Evolutionary conservation across 495 filamentous ascomycete species (phyloP).

Genomic region (Bacidia rubella): DNA sequence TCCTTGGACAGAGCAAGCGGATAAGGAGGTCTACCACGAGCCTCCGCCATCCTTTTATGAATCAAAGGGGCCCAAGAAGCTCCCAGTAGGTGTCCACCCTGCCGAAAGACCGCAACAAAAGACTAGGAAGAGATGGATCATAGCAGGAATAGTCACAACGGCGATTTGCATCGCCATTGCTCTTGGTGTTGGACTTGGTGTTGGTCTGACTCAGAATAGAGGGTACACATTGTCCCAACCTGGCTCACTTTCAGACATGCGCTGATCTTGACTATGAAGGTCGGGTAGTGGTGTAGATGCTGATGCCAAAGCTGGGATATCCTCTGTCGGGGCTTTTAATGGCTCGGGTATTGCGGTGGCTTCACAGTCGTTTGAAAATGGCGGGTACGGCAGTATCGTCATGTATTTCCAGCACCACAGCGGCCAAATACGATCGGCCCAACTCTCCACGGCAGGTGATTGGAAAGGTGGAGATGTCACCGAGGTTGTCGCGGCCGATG

Average conservation of each 20-base stretch:
- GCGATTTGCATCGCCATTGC: conserved; percentile 11
- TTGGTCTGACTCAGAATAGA: conserved; percentile 15
- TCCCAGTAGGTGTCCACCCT: conserved; percentile 3
- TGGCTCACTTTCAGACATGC: neutral
- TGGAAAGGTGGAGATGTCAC: conserved; percentile 22
- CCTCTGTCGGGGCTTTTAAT: conserved; percentile 24
- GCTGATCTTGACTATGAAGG: neutral
- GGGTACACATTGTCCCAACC: neutral
- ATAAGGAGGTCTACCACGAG: conserved; percentile 5
- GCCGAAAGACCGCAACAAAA: neutral
- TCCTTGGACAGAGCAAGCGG: conserved; percentile 2
- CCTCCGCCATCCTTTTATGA: neutral
- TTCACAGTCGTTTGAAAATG: conserved; percentile 21
- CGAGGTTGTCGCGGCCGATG: conserved; percentile 23
- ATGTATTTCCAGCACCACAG: conserved; percentile 26
- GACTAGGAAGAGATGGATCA: conserved; percentile 1
- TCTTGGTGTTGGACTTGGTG: conserved; percentile 16
- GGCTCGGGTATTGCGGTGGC: conserved; percentile 26
- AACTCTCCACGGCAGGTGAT: conserved; percentile 14
- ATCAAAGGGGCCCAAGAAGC: neutral
- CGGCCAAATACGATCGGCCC: conserved; percentile 21
- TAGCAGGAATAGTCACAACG: conserved; percentile 3
- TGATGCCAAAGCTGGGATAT: conserved; percentile 7
- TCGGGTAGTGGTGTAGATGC: neutral
- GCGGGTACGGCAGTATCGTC: conserved; percentile 19